Base-by-base conservation (phyloP, 116 monocot genomes). In the Cymodocea nodosa region DNA sequence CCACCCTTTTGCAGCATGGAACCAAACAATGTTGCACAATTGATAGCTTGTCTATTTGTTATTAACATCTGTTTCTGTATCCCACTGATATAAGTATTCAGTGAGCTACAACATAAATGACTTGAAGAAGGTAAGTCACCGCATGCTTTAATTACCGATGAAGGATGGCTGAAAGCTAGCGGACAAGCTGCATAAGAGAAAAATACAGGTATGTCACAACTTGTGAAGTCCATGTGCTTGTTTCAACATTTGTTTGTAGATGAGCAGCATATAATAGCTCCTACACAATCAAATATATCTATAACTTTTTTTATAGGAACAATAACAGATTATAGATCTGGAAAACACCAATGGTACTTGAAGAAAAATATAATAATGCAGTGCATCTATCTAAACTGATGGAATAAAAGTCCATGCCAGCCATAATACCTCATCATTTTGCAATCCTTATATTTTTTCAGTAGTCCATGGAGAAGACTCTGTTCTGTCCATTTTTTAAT, bases 31-130 rank as follows among this genome's bases (percentile, higher is more conserved):
- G 92, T 82, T 5, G 97, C 97, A 75, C 97, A 98, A 52, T 87
- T 88, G 72, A 98, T 91, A 52, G 91, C 97, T 73, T 98, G 97
- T 64, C 81, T 83, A 77, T 98, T 98, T 82, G 97, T 98, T 82
- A 98, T 91, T 53, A 98, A 76, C 83, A 98, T 91, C 60, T 98
- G 84, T 65, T 88, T 98, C 58, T 98, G 92, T 59, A 90, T 63
- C 17, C 72, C 70, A 69, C 74, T 68, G 52, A 91, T 92, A 56
- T 97, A 98, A 51, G 70, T 59, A 70, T 81, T 76, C 68, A 98
- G 79, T 68, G 97, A 82, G 76, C 70, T 77, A 56, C 97, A 98
- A 73, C 97, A 98, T 23, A 74, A 76, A 17, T 76, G 73, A 66
- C 75, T 82, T 39, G 84, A 74, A 77, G 88, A 78, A 66, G 80